Percentiles rank a stretch among this genome's conserved stretches.
Conservation (phyloP, 2,329 filamentous ascomycete species). For the Aspergillus ustus region DNA sequence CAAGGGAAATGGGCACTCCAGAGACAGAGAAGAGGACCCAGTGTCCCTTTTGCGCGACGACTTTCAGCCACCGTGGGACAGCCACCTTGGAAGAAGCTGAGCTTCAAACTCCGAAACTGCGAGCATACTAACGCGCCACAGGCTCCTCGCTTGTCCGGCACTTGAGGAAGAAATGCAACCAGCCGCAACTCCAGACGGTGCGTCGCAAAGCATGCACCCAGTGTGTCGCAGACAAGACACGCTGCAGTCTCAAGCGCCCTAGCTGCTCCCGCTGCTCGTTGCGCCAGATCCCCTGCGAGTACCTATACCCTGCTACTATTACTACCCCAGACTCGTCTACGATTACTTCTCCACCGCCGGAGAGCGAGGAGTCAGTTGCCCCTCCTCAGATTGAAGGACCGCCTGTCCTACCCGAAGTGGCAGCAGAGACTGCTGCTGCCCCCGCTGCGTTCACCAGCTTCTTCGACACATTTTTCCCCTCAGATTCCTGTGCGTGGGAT, state of each 20-base stretch:
- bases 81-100: neutral
- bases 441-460: neutral
- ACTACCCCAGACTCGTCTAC: neutral
- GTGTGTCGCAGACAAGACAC: slow-evolving; percentile 6
- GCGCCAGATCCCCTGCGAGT: slow-evolving; percentile 3
- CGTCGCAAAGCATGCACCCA: slow-evolving; percentile 10
- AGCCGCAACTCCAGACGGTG: neutral
- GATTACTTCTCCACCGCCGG: neutral
- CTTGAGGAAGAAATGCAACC: slow-evolving; percentile 9
- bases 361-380: neutral
- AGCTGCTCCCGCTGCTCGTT: slow-evolving; percentile 11
- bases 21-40: neutral
- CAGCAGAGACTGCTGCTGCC: neutral
- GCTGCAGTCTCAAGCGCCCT: slow-evolving; percentile 13
- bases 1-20: neutral
- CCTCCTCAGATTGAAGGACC: neutral
- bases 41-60: neutral
- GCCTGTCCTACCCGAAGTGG: neutral
- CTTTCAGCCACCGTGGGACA: slow-evolving; percentile 9
- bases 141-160: slow-evolving; percentile 15
- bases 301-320: neutral
- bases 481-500: neutral
- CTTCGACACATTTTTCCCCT: neutral
- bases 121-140: neutral
- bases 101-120: neutral